These are phyloP conservation scores for Nannochloropsis granulata DNA, from an alignment of 108 stramenopile species.

Conservation along the genomic window DNA sequence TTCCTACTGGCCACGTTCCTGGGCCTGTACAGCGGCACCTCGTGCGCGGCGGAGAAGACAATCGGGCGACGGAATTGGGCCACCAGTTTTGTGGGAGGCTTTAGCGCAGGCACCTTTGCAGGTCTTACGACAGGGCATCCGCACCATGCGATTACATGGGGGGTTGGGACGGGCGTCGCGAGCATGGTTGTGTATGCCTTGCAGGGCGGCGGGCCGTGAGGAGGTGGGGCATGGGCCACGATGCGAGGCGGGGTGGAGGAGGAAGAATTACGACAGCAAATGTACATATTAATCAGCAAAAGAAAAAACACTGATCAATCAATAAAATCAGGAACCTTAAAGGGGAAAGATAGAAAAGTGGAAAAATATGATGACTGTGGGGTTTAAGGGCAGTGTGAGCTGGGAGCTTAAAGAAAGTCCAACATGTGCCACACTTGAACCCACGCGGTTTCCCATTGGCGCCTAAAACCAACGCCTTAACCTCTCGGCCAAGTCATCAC, in stretches of 20 bases:
- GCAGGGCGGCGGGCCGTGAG: background rate
- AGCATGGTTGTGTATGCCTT: background rate
- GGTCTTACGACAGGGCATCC: background rate
- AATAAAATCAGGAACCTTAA: too few species aligned
- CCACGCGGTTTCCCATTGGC: background rate
- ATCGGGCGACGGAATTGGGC: background rate
- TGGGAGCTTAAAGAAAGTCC: background rate
- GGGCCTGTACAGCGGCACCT: background rate
- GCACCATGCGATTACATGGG: background rate
- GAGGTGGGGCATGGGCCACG: too few species aligned
- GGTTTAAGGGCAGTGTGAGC: background rate
- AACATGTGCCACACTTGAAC: background rate
- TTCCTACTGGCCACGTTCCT: background rate
- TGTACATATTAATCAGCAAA: too few species aligned
- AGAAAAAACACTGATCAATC: too few species aligned
- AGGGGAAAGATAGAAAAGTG: background rate
- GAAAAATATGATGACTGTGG: background rate
- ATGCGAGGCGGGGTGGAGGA: too few species aligned
- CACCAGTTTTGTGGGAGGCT: background rate
- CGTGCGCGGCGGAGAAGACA: background rate
- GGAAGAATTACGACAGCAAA: too few species aligned
- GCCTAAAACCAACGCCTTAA: background rate
- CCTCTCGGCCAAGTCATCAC: background rate
- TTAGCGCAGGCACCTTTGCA: background rate
- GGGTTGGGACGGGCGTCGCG: background rate